Base-by-base conservation (phyloP, 2,329 filamentous ascomycete genomes). In the Fusarium praegraminearum region DNA sequence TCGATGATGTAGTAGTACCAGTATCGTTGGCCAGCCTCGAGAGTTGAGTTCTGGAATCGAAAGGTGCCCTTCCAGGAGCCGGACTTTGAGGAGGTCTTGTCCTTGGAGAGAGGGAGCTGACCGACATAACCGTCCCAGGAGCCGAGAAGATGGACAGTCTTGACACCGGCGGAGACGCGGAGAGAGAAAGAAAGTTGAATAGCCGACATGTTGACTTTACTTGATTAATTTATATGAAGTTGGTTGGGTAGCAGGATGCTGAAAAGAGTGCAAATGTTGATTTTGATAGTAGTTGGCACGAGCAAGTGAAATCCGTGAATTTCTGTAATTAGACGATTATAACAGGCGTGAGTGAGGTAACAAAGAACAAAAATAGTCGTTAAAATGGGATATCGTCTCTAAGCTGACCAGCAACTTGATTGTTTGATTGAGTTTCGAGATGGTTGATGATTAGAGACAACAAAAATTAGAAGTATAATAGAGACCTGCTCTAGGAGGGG, bases 1-100 rank as follows among this genome's bases (percentile, higher is more conserved):
- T 99, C 96, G 82, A 98, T 96, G 90, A 98, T 98, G 88, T 98
- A 99, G 90, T 99, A 99, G 90, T 98, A 99, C 96, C 96, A 99
- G 90, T 98, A 98, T 80, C 95, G 91, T 80, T 93, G 90, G 80
- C 95, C 94, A 76, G 93, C 86, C 85, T 95, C 90, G 76, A 98
- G 88, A 65, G 93, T 95, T 68, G 89, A 84, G 79, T 91, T 91
- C 83, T 96, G 92, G 85, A 99, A 98, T 84, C 93, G 91, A 87
- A 99, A 98, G 77, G 93, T 97, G 78, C 95, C 96, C 81, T 94
- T 93, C 94, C 95, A 98, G 75, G 92, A 92, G 79, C 94, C 94
- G 60, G 91, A 89, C 86, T 97, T 97, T 83, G 91, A 90, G 50
- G 91, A 88, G 78, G 86, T 83, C 84, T 89, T 90, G 82, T 97